phyloP scores from a whole-genome alignment of 257 asterid species.

The Solanum megistacrolobum region DNA sequence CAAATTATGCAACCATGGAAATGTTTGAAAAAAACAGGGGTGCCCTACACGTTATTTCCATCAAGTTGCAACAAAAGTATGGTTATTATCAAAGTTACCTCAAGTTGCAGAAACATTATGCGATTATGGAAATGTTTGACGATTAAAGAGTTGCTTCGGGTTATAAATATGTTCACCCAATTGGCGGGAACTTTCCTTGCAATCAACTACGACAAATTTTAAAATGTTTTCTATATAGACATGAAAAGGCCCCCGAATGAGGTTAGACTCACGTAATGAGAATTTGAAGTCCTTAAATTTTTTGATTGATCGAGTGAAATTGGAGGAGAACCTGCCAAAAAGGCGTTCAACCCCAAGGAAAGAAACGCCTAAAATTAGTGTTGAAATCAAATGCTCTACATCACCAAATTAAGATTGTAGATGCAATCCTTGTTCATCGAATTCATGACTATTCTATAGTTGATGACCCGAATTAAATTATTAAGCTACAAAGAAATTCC shows the following conservation, averaged over 20 bases:
- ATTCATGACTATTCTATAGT: no score
- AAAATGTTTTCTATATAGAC: neutral
- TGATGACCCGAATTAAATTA: neutral
- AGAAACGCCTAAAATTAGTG: neutral
- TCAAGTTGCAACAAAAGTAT: no score
- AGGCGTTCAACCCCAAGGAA: neutral
- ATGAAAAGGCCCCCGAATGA: neutral
- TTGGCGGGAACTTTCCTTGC: neutral
- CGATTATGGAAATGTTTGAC: no score
- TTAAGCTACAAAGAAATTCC: neutral
- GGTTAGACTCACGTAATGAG: neutral
- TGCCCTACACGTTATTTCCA: no score
- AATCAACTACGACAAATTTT: no score
- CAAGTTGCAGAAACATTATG: no score
- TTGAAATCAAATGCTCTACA: neutral
- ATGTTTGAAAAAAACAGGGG: no score
- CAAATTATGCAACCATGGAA: no score
- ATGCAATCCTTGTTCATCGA: neutral
- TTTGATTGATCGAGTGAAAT: neutral
- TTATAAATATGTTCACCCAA: neutral
- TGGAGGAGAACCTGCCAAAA: neutral
- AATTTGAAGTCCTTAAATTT: neutral
- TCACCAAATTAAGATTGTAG: neutral
- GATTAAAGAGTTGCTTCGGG: no score
- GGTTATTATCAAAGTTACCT: no score